These are phyloP conservation scores for Geotrichum siamense DNA, from an alignment of 1,139 yeast species.

Conservation along the genomic window DNA sequence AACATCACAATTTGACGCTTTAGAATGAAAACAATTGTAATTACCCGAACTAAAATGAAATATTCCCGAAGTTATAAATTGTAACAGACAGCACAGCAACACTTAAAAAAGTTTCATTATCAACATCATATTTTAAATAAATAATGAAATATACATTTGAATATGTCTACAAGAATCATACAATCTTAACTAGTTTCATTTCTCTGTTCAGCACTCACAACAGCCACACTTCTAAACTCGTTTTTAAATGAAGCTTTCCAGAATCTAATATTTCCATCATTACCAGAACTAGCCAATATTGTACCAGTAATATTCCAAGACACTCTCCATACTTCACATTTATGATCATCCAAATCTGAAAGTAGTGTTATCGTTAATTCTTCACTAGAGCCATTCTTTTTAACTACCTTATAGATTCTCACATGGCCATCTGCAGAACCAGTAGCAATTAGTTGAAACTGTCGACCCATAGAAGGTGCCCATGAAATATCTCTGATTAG, in stretches of 20 bases:
- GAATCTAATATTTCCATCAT: constrained; percentile 82
- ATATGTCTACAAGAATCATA: too few species aligned
- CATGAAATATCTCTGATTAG: constrained; percentile 84
- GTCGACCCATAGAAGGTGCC: constrained; percentile 97
- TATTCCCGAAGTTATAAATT: too few species aligned
- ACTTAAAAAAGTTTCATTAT: too few species aligned
- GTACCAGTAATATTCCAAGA: constrained; percentile 90
- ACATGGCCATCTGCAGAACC: constrained; percentile 94
- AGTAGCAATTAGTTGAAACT: constrained; percentile 82
- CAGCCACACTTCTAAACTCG: constrained; percentile 89
- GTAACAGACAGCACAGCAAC: too few species aligned
- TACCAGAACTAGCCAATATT: constrained; percentile 86
- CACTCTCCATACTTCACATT: constrained; percentile 92
- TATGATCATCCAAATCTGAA: constrained; percentile 64
- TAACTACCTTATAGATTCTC: constrained; percentile 66
- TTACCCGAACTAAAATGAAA: too few species aligned
- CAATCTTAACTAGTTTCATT: background rate
- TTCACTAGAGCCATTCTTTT: constrained; percentile 18
- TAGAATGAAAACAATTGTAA: too few species aligned
- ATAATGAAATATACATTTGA: too few species aligned
- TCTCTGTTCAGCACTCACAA: constrained; percentile 57
- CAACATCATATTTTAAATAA: too few species aligned
- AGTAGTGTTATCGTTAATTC: constrained; percentile 36
- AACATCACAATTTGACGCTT: too few species aligned
- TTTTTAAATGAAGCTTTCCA: constrained; percentile 87